Evolutionary conservation across 768 basidiomycete genomes (phyloP).

Genomic region (Leccinum variicolor): DNA sequence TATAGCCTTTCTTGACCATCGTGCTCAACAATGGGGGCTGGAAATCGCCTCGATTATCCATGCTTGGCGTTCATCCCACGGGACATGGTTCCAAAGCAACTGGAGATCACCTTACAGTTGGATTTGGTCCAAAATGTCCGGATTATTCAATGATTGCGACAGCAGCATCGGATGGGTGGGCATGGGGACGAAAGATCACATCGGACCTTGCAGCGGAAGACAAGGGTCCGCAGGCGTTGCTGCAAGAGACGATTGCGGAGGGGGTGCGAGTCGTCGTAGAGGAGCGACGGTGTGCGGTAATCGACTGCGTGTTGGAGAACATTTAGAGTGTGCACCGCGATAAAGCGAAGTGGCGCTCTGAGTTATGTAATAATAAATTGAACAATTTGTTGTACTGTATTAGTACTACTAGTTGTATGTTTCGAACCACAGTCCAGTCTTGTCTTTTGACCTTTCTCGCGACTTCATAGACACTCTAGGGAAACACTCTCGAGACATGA

Average conservation of each 20-base stretch:
- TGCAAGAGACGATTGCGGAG: constrained; percentile 40
- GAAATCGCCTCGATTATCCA: constrained; percentile 61
- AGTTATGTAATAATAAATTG: too few species aligned
- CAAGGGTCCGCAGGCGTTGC: constrained; percentile 20
- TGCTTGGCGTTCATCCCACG: constrained; percentile 61
- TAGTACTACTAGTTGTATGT: neutral
- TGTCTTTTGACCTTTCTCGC: too few species aligned
- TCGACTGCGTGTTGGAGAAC: constrained; percentile 55
- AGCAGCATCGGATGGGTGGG: constrained; percentile 70
- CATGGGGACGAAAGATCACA: constrained; percentile 45
- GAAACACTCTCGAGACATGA: neutral
- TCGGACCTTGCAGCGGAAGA: constrained; percentile 20
- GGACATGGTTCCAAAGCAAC: constrained; percentile 47
- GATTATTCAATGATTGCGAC: constrained; percentile 62
- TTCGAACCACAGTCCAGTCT: too few species aligned
- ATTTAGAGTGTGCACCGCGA: constrained; percentile 23
- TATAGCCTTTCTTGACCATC: constrained; percentile 66
- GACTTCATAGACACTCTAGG: neutral
- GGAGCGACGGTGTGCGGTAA: constrained; percentile 59
- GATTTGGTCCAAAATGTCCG: constrained; percentile 61
- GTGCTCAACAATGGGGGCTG: constrained; percentile 73
- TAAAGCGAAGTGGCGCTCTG: neutral
- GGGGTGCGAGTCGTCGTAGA: constrained; percentile 54
- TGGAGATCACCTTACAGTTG: constrained; percentile 53
- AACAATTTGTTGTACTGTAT: neutral